Evolutionary conservation across 164 flowering plant genomes (phyloP).

Genomic region (Liquidambar formosana): DNA sequence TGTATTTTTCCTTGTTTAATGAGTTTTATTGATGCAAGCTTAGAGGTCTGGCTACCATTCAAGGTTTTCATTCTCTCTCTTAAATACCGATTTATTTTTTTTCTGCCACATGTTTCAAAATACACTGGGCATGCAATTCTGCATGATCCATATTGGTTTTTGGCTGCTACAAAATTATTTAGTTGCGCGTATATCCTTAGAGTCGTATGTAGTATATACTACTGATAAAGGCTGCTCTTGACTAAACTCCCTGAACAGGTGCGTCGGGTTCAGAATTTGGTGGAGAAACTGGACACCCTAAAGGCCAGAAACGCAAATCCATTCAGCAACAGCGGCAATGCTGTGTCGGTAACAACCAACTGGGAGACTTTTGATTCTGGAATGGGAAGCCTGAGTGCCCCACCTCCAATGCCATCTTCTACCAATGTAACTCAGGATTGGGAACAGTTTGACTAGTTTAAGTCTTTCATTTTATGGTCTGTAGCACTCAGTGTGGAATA

Average conservation of each 20-base stretch:
- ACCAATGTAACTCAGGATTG: slow-evolving; percentile 43
- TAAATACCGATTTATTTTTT: too few species aligned
- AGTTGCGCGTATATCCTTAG: neutral
- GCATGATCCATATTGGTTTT: neutral
- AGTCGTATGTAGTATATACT: neutral
- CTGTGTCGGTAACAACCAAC: slow-evolving; percentile 36
- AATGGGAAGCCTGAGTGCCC: slow-evolving; percentile 58
- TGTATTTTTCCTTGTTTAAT: neutral
- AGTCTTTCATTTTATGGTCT: neutral
- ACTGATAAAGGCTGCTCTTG: neutral
- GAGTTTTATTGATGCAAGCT: neutral
- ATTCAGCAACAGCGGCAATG: slow-evolving; percentile 21
- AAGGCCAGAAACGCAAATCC: slow-evolving; percentile 49
- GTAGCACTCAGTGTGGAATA: slow-evolving; percentile 2
- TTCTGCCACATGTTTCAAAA: neutral
- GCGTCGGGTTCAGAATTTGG: slow-evolving; percentile 49
- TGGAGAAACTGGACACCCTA: slow-evolving; percentile 44
- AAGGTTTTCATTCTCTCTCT: too few species aligned
- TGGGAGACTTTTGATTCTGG: slow-evolving; percentile 73
- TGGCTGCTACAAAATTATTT: neutral
- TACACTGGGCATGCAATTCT: neutral
- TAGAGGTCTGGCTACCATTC: neutral
- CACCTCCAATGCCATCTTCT: slow-evolving; percentile 44
- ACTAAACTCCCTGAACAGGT: slow-evolving; percentile 35
- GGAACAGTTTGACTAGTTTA: slow-evolving; percentile 53